These are phyloP conservation scores for Salvia hispanica DNA, from an alignment of 257 asterid species.

Conservation along the genomic window DNA sequence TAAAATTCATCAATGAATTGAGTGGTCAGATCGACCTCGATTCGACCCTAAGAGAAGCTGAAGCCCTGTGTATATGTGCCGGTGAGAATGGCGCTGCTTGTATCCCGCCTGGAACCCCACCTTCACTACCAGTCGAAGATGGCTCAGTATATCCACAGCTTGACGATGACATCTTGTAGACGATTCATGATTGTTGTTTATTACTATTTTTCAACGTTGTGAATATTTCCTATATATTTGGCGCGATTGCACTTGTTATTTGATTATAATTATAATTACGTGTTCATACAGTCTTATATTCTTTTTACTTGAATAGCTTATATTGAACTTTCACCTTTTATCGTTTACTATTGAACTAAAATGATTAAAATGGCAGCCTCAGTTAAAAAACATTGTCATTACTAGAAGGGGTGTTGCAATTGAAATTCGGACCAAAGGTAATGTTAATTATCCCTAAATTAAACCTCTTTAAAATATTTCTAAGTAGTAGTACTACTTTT, in stretches of 20 bases:
- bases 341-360: no score
- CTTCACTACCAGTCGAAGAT: slow-evolving; percentile 80
- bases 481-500: no score
- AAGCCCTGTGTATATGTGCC: slow-evolving; percentile 87
- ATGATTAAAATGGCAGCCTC: no score
- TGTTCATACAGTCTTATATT: background rate
- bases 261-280: background rate
- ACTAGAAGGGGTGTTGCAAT: no score
- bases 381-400: no score
- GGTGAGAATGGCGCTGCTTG: slow-evolving; percentile 93
- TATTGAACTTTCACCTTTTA: no score
- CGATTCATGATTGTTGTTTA: no score
- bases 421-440: no score
- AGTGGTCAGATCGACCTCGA: slow-evolving; percentile 91
- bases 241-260: background rate
- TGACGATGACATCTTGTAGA: slow-evolving; percentile 75
- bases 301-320: no score
- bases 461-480: no score
- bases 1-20: slow-evolving; percentile 87
- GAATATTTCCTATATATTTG: slow-evolving; percentile 23
- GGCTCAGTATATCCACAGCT: slow-evolving; percentile 63
- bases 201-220: slow-evolving; percentile 20
- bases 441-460: no score
- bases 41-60: slow-evolving; percentile 82
- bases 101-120: slow-evolving; percentile 97